Evolutionary conservation across 805 yeast genomes (phyloP).

Genomic region (Candida insectalens): DNA sequence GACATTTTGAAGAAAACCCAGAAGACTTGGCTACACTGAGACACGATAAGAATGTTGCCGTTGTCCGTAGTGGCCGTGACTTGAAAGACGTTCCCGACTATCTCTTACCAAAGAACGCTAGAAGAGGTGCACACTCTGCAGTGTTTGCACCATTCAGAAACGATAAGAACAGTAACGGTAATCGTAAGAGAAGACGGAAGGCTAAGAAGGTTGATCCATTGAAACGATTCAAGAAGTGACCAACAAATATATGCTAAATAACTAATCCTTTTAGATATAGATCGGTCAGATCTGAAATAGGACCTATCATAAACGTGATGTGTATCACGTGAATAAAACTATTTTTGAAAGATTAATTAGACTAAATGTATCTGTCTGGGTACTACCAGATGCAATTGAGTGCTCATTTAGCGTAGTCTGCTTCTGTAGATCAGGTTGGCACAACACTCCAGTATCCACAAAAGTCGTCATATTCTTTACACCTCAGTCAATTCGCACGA

Average conservation of each 20-base stretch:
- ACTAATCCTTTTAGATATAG: too few species aligned
- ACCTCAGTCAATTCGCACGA: too few species aligned
- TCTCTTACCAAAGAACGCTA: slow-evolving; percentile 70
- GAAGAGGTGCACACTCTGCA: slow-evolving; percentile 42
- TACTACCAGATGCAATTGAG: too few species aligned
- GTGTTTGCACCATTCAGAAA: slow-evolving; percentile 72
- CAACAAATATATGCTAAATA: background rate
- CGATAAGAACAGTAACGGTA: slow-evolving; percentile 31
- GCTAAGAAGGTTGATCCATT: slow-evolving; percentile 40
- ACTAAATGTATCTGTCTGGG: too few species aligned
- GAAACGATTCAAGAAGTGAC: slow-evolving; percentile 25
- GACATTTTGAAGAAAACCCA: slow-evolving; percentile 96
- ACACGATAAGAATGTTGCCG: slow-evolving; percentile 85
- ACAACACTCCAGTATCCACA: too few species aligned
- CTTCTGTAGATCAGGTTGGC: too few species aligned
- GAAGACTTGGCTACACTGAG: slow-evolving; percentile 82
- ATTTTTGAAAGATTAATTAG: too few species aligned
- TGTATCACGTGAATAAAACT: too few species aligned
- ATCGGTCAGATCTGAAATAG: too few species aligned
- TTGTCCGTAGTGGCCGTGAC: slow-evolving; percentile 73
- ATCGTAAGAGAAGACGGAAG: slow-evolving; percentile 25
- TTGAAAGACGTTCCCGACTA: slow-evolving; percentile 90
- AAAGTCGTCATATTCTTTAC: too few species aligned
- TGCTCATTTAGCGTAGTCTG: too few species aligned
- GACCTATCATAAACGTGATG: too few species aligned